A percentile compares a stretch with the other conserved stretches of the same genome.
Evolutionary conservation across 108 stramenopile genomes (phyloP).

Genomic region (Pseudonitzschia multistriata): DNA sequence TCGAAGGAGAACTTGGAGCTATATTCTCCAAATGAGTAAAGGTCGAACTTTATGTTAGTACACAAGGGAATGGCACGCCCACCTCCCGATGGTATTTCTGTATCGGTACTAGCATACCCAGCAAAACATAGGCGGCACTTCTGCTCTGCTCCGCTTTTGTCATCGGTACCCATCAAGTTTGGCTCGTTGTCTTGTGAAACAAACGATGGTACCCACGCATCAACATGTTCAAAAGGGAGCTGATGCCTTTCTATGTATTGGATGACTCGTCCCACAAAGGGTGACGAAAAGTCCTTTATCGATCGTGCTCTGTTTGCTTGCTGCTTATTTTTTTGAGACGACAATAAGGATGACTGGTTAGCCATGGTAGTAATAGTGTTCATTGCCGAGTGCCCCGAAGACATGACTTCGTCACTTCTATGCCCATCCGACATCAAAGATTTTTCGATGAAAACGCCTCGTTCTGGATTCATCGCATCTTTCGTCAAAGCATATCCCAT

Average conservation of each 20-base stretch:
- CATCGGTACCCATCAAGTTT: neutral
- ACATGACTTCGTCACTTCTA: slow-evolving; percentile 21
- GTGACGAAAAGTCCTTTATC: slow-evolving; percentile 48
- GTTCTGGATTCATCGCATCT: slow-evolving; percentile 48
- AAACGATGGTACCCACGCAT: slow-evolving; percentile 84
- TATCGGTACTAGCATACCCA: slow-evolving; percentile 65
- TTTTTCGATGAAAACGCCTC: slow-evolving; percentile 82
- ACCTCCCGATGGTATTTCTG: slow-evolving; percentile 38
- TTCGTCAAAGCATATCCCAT: slow-evolving; percentile 76
- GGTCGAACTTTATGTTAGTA: slow-evolving; percentile 59
- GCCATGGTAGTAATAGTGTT: neutral
- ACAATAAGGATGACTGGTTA: neutral
- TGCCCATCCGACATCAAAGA: slow-evolving; percentile 21
- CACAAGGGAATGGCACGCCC: slow-evolving; percentile 17
- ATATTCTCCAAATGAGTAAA: slow-evolving; percentile 81
- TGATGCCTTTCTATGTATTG: slow-evolving; percentile 66
- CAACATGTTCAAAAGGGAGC: slow-evolving; percentile 86
- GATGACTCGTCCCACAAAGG: slow-evolving; percentile 67
- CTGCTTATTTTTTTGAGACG: neutral
- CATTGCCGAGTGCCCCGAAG: slow-evolving; percentile 13
- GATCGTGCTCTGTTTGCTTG: slow-evolving; percentile 8
- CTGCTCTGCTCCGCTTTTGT: slow-evolving; percentile 7
- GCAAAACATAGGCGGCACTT: slow-evolving; percentile 73
- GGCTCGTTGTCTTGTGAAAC: slow-evolving; percentile 20
- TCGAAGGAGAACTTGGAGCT: slow-evolving; percentile 85